Conservation (phyloP, 2,329 filamentous ascomycete genomes). For the Ceratocystis diversiconidia region DNA sequence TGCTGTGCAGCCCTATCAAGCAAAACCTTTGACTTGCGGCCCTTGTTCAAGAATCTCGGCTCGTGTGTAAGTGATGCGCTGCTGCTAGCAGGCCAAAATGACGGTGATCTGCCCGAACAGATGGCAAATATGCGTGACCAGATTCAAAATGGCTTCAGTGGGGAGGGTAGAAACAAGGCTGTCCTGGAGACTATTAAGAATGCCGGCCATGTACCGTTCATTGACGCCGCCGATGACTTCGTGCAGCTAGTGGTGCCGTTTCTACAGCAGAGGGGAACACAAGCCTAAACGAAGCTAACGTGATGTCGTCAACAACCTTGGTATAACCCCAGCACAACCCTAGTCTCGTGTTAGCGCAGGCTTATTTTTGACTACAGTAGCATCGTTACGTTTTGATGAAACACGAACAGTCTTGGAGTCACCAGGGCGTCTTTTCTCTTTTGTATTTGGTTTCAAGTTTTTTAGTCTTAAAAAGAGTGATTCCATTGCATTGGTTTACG, state of each 20-base stretch:
- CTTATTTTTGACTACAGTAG: too few relatives aligned
- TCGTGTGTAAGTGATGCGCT: slow-evolving; percentile 26
- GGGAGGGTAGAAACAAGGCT: slow-evolving; percentile 22
- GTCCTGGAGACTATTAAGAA: slow-evolving; percentile 26
- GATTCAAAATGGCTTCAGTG: slow-evolving; percentile 25
- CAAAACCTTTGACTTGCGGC: slow-evolving; percentile 28
- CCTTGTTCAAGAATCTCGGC: slow-evolving; percentile 26
- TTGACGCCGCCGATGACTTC: slow-evolving; percentile 28
- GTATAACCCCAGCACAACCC: too few relatives aligned
- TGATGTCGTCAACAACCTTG: too few relatives aligned
- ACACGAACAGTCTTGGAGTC: too few relatives aligned
- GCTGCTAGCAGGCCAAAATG: slow-evolving; percentile 30
- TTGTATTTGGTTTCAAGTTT: too few relatives aligned
- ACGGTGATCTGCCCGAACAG: slow-evolving; percentile 28
- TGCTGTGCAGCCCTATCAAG: slow-evolving; percentile 29
- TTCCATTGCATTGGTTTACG: neutral
- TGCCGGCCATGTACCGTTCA: slow-evolving; percentile 28
- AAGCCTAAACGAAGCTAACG: too few relatives aligned
- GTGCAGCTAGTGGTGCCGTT: slow-evolving; percentile 22
- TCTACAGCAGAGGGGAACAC: slow-evolving; percentile 14
- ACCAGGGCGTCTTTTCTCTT: too few relatives aligned
- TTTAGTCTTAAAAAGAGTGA: too few relatives aligned
- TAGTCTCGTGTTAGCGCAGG: too few relatives aligned
- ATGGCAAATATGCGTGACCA: slow-evolving; percentile 29
- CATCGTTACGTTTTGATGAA: too few relatives aligned